Evolutionary conservation across 495 filamentous ascomycete genomes (phyloP), one percentile per base, ranked within the genome.

Genomic region (Apodospora peruviana): DNA sequence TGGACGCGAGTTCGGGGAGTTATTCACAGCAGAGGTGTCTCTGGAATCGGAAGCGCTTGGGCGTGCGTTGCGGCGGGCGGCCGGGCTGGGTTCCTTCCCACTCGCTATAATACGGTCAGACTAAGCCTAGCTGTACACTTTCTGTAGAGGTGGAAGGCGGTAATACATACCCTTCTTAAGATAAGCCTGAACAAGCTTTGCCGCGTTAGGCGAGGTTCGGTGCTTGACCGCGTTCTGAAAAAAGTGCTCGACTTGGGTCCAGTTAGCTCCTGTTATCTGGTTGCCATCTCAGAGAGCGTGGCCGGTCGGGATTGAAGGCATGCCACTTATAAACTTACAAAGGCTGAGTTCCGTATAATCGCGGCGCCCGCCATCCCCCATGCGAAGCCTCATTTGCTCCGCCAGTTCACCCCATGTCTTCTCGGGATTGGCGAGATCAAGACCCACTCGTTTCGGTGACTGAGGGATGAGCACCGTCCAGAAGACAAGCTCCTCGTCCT

Each of bases 171-270:
- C n/a, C n/a, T n/a, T n/a, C n/a, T n/a, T n/a, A n/a, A n/a, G n/a
- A n/a, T n/a, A n/a, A n/a, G n/a, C n/a, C n/a, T n/a, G n/a, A n/a
- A n/a, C n/a, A n/a, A n/a, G n/a, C n/a, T n/a, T n/a, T n/a, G n/a
- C n/a, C n/a, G 59, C 66, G 17, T 67, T 54, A 3, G 68, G 65
- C 0, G 72, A 74, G 27, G 51, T 47, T 7, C 60, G 56, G 2
- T 54, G 40, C 1, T 51, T 61, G 14, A 59, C 57, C 1, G 60
- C 50, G 24, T 73, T 75, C 51, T 70, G 66, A 48, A 66, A 74
- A 41, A 62, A 74, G 45, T 75, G 72, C 55, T 75, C 72, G 34
- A 68, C 72, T 75, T 34, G 16, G n/a, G 29, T 38, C 42, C 3
- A 17, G 47, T 67, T 36, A 67, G 14, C 18, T 44, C 22, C 16